phyloP scores from a whole-genome alignment of 192 early-diverging fungal genomes.

The Umbelopsis vinacea region DNA sequence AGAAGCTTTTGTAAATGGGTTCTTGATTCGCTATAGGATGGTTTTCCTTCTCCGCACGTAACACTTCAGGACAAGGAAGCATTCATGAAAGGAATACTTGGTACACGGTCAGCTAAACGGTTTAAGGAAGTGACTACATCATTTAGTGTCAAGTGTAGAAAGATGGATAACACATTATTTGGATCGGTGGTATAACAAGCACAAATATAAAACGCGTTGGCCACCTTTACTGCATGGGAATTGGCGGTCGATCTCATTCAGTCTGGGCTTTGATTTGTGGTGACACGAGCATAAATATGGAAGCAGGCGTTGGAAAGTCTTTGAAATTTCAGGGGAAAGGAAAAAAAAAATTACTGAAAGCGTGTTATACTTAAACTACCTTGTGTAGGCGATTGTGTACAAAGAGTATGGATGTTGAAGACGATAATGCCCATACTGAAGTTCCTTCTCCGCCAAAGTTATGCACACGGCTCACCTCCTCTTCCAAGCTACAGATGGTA shows the following conservation, averaged over 20 bases:
- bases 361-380: neutral
- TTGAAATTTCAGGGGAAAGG: constrained; percentile 2
- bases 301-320: neutral
- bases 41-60: constrained; percentile 55
- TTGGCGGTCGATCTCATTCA: constrained; percentile 10
- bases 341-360: neutral
- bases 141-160: constrained; percentile 54
- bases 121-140: constrained; percentile 48
- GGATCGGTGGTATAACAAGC: constrained; percentile 37
- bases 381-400: neutral
- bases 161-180: constrained; percentile 48
- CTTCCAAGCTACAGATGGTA: constrained; percentile 19
- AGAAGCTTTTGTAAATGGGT: neutral
- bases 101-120: constrained; percentile 48
- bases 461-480: neutral
- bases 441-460: constrained; percentile 11
- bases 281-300: constrained; percentile 11
- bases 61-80: constrained; percentile 48
- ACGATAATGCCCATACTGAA: neutral
- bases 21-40: constrained; percentile 36
- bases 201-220: neutral
- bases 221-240: neutral
- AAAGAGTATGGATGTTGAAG: constrained; percentile 11
- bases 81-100: constrained; percentile 56
- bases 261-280: neutral